These are phyloP conservation scores for Auxenochlorella pyrenoidosa DNA, from an alignment of 139 green algal species.

Conservation along the genomic window DNA sequence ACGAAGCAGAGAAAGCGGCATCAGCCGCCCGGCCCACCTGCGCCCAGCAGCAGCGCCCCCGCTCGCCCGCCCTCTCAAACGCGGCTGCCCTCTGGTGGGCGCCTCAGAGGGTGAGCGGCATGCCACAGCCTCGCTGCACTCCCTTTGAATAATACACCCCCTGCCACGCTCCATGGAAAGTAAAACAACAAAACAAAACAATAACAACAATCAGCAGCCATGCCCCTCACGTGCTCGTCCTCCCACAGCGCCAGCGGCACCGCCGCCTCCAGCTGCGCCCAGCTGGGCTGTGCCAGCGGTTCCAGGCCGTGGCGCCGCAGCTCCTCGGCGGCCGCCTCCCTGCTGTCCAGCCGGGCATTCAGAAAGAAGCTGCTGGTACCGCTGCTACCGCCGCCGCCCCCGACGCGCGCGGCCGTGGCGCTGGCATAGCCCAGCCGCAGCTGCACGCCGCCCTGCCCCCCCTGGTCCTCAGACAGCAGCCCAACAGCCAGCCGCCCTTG, in stretches of 20 bases:
- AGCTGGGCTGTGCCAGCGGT: background rate
- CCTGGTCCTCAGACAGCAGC: background rate
- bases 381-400: background rate
- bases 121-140: too few species aligned
- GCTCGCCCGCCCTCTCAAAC: too few species aligned
- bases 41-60: too few species aligned
- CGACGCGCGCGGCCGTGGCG: background rate
- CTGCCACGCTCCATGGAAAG: too few species aligned
- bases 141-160: too few species aligned
- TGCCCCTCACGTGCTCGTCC: background rate
- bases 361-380: background rate
- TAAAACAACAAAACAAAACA: too few species aligned
- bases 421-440: background rate
- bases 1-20: background rate
- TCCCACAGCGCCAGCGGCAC: constrained; percentile 14
- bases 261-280: background rate
- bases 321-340: background rate
- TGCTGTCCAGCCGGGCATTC: background rate
- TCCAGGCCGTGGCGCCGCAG: background rate
- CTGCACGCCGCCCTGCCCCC: background rate
- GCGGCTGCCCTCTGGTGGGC: too few species aligned
- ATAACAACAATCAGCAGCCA: too few species aligned
- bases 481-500: background rate
- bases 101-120: too few species aligned
- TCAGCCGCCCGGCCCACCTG: too few species aligned